A percentile compares a stretch with the other conserved stretches of the same genome.
Conservation (phyloP, 768 basidiomycete species). For the Serendipita sp. region DNA sequence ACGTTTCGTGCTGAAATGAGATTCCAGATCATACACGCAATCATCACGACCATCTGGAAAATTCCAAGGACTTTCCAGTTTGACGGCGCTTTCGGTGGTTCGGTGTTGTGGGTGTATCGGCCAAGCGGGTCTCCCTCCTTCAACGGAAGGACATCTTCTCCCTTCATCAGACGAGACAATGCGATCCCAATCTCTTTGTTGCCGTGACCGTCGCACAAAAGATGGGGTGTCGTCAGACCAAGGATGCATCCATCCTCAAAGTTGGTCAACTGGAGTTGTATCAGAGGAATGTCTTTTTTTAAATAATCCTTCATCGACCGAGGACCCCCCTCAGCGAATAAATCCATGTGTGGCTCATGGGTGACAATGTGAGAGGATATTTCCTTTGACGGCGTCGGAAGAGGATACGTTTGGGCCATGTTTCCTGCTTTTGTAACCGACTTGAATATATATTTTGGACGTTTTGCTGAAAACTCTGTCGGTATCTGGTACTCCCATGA, state of each 20-base stretch:
- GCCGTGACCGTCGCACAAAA: conserved; percentile 10
- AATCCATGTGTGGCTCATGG: neutral
- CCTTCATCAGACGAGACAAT: conserved; percentile 5
- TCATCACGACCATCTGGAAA: neutral
- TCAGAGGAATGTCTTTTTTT: conserved; percentile 6
- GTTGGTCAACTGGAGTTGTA: conserved; percentile 4
- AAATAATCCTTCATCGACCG: conserved; percentile 7
- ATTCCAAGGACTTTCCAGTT: conserved; percentile 6
- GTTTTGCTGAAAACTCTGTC: neutral
- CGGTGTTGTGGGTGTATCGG: neutral
- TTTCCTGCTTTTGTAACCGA: neutral
- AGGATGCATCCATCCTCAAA: conserved; percentile 9
- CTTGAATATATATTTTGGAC: conserved; percentile 6
- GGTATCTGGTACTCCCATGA: conserved; percentile 8
- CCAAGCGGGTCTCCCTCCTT: conserved; percentile 6
- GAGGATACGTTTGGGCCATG: neutral
- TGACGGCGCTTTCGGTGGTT: conserved; percentile 3
- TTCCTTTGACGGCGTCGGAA: neutral
- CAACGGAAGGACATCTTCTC: conserved; percentile 7
- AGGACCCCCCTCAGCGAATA: conserved; percentile 8
- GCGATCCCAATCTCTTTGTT: conserved; percentile 9
- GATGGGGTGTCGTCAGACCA: conserved; percentile 10
- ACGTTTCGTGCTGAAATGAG: conserved; percentile 5
- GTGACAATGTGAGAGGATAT: neutral
- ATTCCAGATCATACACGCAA: conserved; percentile 7